Evolutionary conservation across 2,329 filamentous ascomycete species (phyloP), one percentile per base, ranked within the genome.

Genomic region (Ophiostoma triangulosporum): DNA sequence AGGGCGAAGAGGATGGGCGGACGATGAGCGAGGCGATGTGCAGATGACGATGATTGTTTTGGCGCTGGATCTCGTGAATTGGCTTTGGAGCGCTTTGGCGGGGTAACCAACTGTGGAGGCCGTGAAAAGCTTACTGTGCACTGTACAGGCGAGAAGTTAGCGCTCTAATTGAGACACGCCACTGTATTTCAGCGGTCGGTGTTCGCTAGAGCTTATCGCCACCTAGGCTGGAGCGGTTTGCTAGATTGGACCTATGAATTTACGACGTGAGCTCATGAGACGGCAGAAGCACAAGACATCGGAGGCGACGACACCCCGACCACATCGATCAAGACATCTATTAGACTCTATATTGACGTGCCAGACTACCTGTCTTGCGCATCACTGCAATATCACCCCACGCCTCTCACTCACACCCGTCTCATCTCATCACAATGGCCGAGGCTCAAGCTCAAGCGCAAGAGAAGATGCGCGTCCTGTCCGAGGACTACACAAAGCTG

Each of bases 401-500:
- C 9, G 5, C 26, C 17, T 26, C 17, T 14, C 22, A 11, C 7
- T 12, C 17, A 35, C 22, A 36, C 20, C 26, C 27, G 22, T 20
- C 27, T 1, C 45, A 12, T 20, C 15, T 17, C 24, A 15, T 31
- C 43, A 20, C 43, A 46, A 46, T 46, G 43, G 46, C 46, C 46
- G 46, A 49, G n/a, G 31, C 54, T 46, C 88, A 95, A 66, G 46
- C 46, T 17, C 27, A 49, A 14, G 27, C 54, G 49, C 88, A 95
- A 66, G 85, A 84, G 57, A 79, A 80, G 63, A 75, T 96, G 26
- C 90, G 96, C 70, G 73, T 76, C 52, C 78, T 96, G 43, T 89
- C 88, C 0, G 89, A 96, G 51, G 84, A 95, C 59, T 97, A 86
- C 66, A 84, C 90, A 65, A 84, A 85, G 64, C 73, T 96, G 27